phyloP scores from a whole-genome alignment of 495 filamentous ascomycete species.

The Daldinia concentrica region DNA sequence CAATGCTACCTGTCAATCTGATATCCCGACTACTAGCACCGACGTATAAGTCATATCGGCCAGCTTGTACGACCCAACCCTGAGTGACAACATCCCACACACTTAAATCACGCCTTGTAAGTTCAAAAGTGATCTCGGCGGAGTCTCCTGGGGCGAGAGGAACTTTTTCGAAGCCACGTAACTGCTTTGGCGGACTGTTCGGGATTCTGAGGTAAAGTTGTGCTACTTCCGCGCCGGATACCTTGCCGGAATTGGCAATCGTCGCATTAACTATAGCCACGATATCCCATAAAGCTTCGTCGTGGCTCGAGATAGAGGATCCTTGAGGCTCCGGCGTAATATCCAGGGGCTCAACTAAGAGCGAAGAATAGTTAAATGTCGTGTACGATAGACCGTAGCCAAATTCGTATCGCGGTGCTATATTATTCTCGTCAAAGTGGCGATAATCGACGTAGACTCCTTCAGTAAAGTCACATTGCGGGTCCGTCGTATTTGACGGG shows the following conservation, averaged over 20 bases:
- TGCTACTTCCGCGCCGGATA: constrained; percentile 73
- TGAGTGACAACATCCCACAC: constrained; percentile 78
- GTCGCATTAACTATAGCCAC: constrained; percentile 65
- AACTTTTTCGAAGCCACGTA: constrained; percentile 82
- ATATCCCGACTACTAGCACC: constrained; percentile 63
- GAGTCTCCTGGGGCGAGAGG: constrained; percentile 61
- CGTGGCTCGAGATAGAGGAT: constrained; percentile 58
- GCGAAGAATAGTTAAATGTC: constrained; percentile 63
- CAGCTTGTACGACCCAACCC: constrained; percentile 78
- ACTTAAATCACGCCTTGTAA: constrained; percentile 75
- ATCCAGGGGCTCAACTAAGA: constrained; percentile 48
- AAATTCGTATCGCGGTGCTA: constrained; percentile 73
- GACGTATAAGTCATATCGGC: constrained; percentile 54
- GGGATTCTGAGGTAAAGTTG: constrained; percentile 74
- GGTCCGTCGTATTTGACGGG: constrained; percentile 54
- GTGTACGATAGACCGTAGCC: constrained; percentile 77
- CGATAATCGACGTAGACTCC: constrained; percentile 73
- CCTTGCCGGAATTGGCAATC: constrained; percentile 71
- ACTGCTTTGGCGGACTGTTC: constrained; percentile 68
- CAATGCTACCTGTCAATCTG: constrained; percentile 44
- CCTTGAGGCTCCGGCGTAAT: constrained; percentile 51
- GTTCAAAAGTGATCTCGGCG: constrained; percentile 65
- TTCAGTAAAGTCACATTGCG: constrained; percentile 70
- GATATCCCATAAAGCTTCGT: constrained; percentile 67
- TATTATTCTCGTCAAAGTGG: constrained; percentile 69